These are phyloP conservation scores for Annulohypoxylon stygium DNA, from an alignment of 495 filamentous ascomycete species.

Conservation along the genomic window DNA sequence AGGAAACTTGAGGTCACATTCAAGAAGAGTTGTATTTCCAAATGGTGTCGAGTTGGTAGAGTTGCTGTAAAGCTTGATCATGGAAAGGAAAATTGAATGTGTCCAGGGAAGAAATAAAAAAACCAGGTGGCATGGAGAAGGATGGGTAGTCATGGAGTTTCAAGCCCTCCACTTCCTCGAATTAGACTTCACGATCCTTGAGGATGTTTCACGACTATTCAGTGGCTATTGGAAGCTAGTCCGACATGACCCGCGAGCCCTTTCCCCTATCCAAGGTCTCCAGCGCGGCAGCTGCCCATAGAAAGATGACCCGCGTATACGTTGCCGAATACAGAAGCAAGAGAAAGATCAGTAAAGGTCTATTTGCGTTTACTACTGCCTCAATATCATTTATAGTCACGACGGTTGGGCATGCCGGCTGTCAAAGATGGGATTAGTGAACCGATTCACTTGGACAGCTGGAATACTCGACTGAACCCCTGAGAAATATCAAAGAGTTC, in stretches of 20 bases:
- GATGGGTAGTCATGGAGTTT: neutral
- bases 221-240: neutral
- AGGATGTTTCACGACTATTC: neutral
- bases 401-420: too few relatives aligned
- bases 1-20: neutral
- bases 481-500: too few relatives aligned
- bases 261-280: neutral
- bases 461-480: too few relatives aligned
- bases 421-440: too few relatives aligned
- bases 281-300: neutral
- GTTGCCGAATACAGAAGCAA: neutral
- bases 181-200: neutral
- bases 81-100: neutral
- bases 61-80: neutral
- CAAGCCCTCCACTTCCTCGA: neutral
- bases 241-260: neutral
- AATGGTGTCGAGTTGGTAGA: neutral
- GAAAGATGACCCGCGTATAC: neutral
- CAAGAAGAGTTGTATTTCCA: neutral
- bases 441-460: too few relatives aligned
- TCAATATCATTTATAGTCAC: too few relatives aligned
- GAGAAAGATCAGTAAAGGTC: neutral
- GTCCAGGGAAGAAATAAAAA: neutral
- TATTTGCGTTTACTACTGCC: neutral
- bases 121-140: neutral